A percentile compares a stretch with the other conserved stretches of the same genome.
phyloP scores from a whole-genome alignment of 148 eudicot species.

The Bassia scoparia region DNA sequence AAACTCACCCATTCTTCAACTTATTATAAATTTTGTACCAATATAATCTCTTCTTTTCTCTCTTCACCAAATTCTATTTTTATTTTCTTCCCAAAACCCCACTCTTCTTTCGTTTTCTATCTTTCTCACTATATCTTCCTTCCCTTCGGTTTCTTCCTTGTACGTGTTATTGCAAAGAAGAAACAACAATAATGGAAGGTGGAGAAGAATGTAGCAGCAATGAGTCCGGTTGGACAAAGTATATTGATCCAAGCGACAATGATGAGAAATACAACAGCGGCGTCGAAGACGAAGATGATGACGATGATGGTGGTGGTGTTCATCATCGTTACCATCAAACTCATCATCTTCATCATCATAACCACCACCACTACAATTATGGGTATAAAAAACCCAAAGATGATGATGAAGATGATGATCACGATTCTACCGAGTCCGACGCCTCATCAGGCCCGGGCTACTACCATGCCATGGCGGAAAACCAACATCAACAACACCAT shows the following conservation, averaged over 20 bases:
- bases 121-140: constrained; percentile 25
- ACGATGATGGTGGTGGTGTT: constrained; percentile 16
- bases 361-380: constrained; percentile 4
- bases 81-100: background rate
- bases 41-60: background rate
- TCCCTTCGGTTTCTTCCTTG: background rate
- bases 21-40: too few species aligned
- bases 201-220: constrained; percentile 63
- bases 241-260: constrained; percentile 46
- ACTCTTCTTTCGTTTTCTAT: background rate
- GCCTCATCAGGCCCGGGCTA: constrained; percentile 66
- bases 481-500: constrained; percentile 6
- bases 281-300: constrained; percentile 22
- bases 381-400: background rate
- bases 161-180: background rate
- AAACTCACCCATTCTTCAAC: background rate
- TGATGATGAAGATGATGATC: constrained; percentile 33
- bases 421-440: constrained; percentile 65
- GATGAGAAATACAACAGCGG: constrained; percentile 16
- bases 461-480: constrained; percentile 12
- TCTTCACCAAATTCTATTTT: background rate
- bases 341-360: constrained; percentile 14
- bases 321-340: constrained; percentile 1
- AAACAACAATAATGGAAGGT: constrained; percentile 20
- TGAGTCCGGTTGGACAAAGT: constrained; percentile 87